phyloP scores from a whole-genome alignment of 148 eudicot genomes.

The Rhododendron griersonianum region DNA sequence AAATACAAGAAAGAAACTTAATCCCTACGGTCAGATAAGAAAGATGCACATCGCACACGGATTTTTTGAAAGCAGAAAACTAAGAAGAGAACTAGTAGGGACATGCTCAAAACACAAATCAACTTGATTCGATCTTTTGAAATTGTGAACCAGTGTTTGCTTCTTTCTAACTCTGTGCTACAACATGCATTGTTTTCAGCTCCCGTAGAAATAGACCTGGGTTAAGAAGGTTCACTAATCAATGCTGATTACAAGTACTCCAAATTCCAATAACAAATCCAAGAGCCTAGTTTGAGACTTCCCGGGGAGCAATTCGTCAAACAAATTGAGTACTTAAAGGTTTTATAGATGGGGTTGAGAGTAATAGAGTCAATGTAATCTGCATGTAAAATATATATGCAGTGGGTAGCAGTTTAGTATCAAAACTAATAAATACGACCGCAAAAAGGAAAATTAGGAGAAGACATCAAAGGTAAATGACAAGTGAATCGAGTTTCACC shows the following conservation, averaged over 20 bases:
- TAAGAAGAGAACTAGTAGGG: background rate
- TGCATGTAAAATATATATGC: background rate
- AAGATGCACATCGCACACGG: background rate
- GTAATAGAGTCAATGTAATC: background rate
- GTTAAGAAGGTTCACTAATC: background rate
- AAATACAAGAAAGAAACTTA: too few species aligned
- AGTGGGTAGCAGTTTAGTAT: background rate
- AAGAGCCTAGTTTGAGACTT: background rate
- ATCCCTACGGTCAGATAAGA: background rate
- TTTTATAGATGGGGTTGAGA: background rate
- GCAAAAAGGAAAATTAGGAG: background rate
- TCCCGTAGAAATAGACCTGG: background rate
- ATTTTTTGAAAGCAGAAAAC: background rate
- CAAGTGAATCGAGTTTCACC: conserved; percentile 34
- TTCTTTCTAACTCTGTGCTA: background rate
- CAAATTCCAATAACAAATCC: background rate
- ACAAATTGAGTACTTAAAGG: background rate
- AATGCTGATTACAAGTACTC: background rate
- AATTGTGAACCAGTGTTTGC: too few species aligned
- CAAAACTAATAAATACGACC: background rate
- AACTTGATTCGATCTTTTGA: background rate
- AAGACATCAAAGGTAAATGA: background rate
- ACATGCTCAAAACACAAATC: background rate
- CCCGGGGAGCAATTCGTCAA: background rate
- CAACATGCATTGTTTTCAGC: background rate